phyloP scores from a whole-genome alignment of 306 rosid species.

The Lupinus albus region DNA sequence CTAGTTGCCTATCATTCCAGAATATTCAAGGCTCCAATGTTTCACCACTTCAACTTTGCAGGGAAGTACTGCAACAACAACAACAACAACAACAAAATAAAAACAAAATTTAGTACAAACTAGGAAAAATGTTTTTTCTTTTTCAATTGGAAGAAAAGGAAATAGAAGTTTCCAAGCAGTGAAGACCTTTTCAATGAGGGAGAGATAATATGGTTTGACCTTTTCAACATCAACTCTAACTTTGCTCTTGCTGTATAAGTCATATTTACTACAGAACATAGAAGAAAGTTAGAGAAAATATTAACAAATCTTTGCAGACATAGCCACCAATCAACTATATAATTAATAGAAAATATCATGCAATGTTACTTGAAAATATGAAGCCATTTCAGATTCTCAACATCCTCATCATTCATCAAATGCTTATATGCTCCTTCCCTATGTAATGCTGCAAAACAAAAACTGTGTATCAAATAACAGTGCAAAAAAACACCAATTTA shows the following conservation, averaged over 20 bases:
- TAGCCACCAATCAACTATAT: neutral
- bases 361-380: slow-evolving; percentile 65
- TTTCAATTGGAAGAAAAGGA: neutral
- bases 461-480: neutral
- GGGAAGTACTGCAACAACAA: slow-evolving; percentile 71
- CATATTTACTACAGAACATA: slow-evolving; percentile 64
- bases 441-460: slow-evolving; percentile 66
- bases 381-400: slow-evolving; percentile 77
- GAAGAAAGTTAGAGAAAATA: slow-evolving; percentile 13
- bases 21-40: slow-evolving; percentile 21
- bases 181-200: slow-evolving; percentile 71
- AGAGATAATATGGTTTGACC: slow-evolving; percentile 80
- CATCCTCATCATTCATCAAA: slow-evolving; percentile 76
- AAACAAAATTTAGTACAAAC: neutral
- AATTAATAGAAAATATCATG: neutral
- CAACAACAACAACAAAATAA: too few species aligned
- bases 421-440: slow-evolving; percentile 66
- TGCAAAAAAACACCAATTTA: slow-evolving; percentile 12
- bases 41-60: slow-evolving; percentile 77
- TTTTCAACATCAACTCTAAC: slow-evolving; percentile 60
- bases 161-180: neutral
- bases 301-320: neutral
- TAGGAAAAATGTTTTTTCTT: neutral
- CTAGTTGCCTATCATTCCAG: slow-evolving; percentile 31
- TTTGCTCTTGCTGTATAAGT: slow-evolving; percentile 86